Percentiles rank a stretch among this genome's conserved stretches.
These are phyloP conservation scores for Flaveria sonorensis DNA, from an alignment of 129 eudicot genomes.

Conservation along the genomic window DNA sequence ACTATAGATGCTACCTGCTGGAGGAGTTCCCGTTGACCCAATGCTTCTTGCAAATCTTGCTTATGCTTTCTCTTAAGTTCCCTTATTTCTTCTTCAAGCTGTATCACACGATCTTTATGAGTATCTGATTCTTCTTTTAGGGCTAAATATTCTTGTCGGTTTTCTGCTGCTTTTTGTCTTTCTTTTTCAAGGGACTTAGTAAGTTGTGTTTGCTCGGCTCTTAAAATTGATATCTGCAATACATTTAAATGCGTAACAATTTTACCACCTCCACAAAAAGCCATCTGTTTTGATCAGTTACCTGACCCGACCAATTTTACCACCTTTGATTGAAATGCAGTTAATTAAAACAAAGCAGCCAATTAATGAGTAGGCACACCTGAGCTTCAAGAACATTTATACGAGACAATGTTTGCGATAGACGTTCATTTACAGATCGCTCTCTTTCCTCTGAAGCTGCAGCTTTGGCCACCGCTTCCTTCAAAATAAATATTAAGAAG, in stretches of 20 bases:
- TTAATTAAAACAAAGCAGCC: conserved; percentile 10
- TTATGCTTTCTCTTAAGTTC: conserved; percentile 85
- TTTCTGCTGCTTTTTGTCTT: conserved; percentile 87
- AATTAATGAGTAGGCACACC: conserved; percentile 47
- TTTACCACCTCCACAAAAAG: background rate
- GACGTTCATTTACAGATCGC: conserved; percentile 75
- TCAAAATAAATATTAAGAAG: conserved; percentile 24
- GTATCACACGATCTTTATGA: conserved; percentile 65
- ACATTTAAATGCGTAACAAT: conserved; percentile 8
- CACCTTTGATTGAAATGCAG: conserved; percentile 8
- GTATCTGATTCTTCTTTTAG: conserved; percentile 89
- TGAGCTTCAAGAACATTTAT: conserved; percentile 94
- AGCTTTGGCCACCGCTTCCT: conserved; percentile 97
- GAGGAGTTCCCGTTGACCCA: conserved; percentile 70
- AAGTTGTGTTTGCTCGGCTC: conserved; percentile 91
- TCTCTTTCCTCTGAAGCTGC: conserved; percentile 93
- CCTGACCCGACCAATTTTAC: conserved; percentile 11
- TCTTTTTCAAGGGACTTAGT: conserved; percentile 88
- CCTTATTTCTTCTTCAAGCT: conserved; percentile 72
- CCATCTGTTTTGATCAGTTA: background rate
- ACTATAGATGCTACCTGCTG: conserved; percentile 57
- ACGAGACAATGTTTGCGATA: conserved; percentile 86
- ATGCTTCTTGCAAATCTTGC: conserved; percentile 79
- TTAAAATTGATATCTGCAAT: conserved; percentile 77
- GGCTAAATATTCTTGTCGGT: conserved; percentile 79